Evolutionary conservation across 768 basidiomycete species (phyloP), one percentile per base, ranked within the genome.

Genomic region (Psilocybe subaeruginosa): DNA sequence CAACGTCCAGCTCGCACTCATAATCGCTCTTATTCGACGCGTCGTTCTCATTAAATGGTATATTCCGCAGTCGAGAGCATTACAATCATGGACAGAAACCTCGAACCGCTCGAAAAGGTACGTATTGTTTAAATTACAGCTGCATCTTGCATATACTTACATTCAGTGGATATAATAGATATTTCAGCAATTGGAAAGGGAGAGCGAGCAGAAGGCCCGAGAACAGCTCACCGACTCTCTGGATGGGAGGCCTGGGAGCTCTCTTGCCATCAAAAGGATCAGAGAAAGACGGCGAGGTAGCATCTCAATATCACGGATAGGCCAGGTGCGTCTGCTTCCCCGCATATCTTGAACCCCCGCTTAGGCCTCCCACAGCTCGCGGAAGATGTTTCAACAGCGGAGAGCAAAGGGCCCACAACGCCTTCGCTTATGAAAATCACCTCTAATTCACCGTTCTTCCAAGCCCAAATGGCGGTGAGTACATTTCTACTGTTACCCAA

Each of bases 221-320:
- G 74, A 76, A 57, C 77, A 77, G 47, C 61, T 50, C n/a, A 49
- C 33, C 12, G 68, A 69, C 19, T 41, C 54, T 8, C 50, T 66
- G 2, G 48, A 60, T 23, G 23, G 2, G 30, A 58, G 64, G 50
- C 61, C 60, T 54, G 53, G 50, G 57, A 69, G 58, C 46, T 66
- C 48, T 51, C 64, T 55, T 64, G 69, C 68, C 62, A 68, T 56
- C 43, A 72, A 35, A 58, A 74, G 67, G 65, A 68, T 66, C n/a
- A 80, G 76, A 53, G 71, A 72, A 43, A 74, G 77, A 47, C 76
- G 80, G 59, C 73, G 80, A 50, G 82, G 81, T 16, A 85, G 83
- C 55, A 77, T 89, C 39, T 87, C 85, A 0, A 78, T 89, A 46
- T 84, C 85, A 56, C 78, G 84, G 16, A 85, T 87, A 64, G 87